phyloP scores from a whole-genome alignment of 768 basidiomycete genomes.

The Mycena indigotica region DNA sequence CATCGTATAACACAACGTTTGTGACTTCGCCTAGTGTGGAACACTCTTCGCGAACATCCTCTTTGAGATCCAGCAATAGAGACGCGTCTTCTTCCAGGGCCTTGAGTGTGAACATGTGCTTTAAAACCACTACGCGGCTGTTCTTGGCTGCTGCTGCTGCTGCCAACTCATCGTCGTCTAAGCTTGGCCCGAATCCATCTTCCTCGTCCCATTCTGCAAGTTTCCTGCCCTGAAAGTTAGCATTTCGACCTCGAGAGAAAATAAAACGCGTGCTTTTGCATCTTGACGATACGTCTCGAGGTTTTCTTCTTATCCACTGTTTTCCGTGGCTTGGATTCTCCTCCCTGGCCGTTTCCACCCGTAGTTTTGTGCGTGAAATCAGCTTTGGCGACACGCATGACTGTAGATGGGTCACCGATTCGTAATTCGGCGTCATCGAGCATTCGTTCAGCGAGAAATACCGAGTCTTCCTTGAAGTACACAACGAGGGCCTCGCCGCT shows the following conservation, averaged over 20 bases:
- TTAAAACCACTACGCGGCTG: slow-evolving; percentile 86
- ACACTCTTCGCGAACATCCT: slow-evolving; percentile 95
- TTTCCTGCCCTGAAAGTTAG: too few species aligned
- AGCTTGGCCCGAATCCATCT: slow-evolving; percentile 82
- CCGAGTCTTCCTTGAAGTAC: slow-evolving; percentile 97
- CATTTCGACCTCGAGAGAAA: not conserved
- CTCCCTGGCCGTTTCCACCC: slow-evolving; percentile 38
- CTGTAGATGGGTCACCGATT: slow-evolving; percentile 71
- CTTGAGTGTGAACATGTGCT: slow-evolving; percentile 89
- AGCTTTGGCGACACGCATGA: slow-evolving; percentile 76
- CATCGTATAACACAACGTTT: slow-evolving; percentile 93
- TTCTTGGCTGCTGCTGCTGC: slow-evolving; percentile 50
- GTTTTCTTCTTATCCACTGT: slow-evolving; percentile 78
- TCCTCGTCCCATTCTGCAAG: slow-evolving; percentile 93
- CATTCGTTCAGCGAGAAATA: slow-evolving; percentile 77
- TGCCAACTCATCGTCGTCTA: slow-evolving; percentile 55
- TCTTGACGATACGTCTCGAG: slow-evolving; percentile 75
- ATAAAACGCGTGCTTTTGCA: slow-evolving; percentile 69
- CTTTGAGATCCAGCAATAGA: slow-evolving; percentile 88
- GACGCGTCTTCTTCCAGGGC: slow-evolving; percentile 86
- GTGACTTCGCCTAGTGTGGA: slow-evolving; percentile 91
- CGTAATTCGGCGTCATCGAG: slow-evolving; percentile 92
- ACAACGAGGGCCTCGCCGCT: slow-evolving; percentile 95
- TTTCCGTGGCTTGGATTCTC: slow-evolving; percentile 53
- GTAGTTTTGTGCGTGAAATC: slow-evolving; percentile 74